Percentiles rank a stretch among this genome's conserved stretches.
phyloP scores from a whole-genome alignment of 2,329 filamentous ascomycete species.

The Scedosporium boydii region DNA sequence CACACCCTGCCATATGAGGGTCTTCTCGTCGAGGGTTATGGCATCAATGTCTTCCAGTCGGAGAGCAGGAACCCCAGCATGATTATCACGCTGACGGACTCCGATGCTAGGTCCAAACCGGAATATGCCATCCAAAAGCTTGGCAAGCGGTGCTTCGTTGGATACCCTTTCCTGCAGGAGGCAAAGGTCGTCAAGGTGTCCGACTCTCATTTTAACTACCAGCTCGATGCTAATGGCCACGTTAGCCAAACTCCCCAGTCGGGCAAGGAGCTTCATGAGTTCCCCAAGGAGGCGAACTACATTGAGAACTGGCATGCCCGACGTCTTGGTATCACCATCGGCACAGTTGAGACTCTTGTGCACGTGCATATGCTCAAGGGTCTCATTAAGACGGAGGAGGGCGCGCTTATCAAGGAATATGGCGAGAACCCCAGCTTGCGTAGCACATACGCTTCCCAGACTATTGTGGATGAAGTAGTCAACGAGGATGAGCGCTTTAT shows the following conservation, averaged over 20 bases:
- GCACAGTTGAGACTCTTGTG: constrained; percentile 77
- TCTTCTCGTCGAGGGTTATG: constrained; percentile 60
- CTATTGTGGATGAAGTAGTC: constrained; percentile 79
- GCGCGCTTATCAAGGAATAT: constrained; percentile 88
- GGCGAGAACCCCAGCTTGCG: constrained; percentile 77
- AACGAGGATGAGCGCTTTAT: constrained; percentile 91
- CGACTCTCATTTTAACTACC: constrained; percentile 88
- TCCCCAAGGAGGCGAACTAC: constrained; percentile 70
- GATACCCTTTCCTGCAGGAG: constrained; percentile 92
- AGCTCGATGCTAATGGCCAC: constrained; percentile 54
- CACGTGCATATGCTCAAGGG: constrained; percentile 93
- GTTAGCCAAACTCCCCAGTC: constrained; percentile 62
- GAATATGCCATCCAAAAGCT: constrained; percentile 70
- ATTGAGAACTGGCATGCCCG: constrained; percentile 88
- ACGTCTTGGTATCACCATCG: constrained; percentile 78
- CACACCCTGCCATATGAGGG: constrained; percentile 79
- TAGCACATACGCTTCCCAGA: constrained; percentile 82
- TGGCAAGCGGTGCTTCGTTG: constrained; percentile 78
- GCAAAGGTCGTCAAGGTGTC: constrained; percentile 82
- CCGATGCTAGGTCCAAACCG: constrained; percentile 60
- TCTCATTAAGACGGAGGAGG: constrained; percentile 79
- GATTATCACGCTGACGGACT: constrained; percentile 73
- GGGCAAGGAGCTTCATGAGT: constrained; percentile 69
- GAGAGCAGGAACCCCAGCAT: constrained; percentile 96
- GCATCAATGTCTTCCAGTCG: constrained; percentile 89